Evolutionary conservation across 108 stramenopile genomes (phyloP), one percentile per base, ranked within the genome.

Genomic region (Nitzschia sp.): DNA sequence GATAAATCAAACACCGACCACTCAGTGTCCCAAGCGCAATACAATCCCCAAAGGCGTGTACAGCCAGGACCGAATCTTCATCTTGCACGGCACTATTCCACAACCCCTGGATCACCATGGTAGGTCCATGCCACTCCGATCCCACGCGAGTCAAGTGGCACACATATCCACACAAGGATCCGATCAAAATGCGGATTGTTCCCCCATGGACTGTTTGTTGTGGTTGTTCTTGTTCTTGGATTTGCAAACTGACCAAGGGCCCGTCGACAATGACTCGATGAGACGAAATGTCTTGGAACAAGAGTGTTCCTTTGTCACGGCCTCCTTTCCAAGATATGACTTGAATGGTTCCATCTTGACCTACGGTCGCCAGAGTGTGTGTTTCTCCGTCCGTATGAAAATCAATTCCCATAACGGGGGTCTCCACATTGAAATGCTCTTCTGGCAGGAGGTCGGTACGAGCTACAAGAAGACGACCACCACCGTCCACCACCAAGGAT

Each of bases 101-200:
- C 13, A 80, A 71, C 3, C 68, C 69, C 57, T 79, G 48, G 8
- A 69, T 76, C n/a, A 84, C 52, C 69, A 84, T 80, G 21, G 22
- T 47, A 5, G 83, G 83, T 28, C 64, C 79, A 26, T 72, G 30
- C 81, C 81, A 82, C 35, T 54, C 33, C 3, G 48, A 19, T 4
- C 21, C 2, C 13, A 45, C 4, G 19, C 27, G 35, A 11, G 45
- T 48, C 63, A 79, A 53, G 36, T 47, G 67, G 35, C 68, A 74
- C 22, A 68, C 83, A 48, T 75, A 84, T 25, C 83, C 83, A 71
- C 79, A 84, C 58, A 84, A 30, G 3, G 83, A 84, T 11, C 83
- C 83, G 8, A 72, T 71, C 22, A 67, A 21, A 9, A 78, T 53
- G 4, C 58, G 54, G 23, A 71, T 21, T 6, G 32, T 13, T 55